A percentile compares a stretch with the other conserved stretches of the same genome.
Evolutionary conservation across 331 rosid genomes (phyloP).

Genomic region (Malus hybrid): DNA sequence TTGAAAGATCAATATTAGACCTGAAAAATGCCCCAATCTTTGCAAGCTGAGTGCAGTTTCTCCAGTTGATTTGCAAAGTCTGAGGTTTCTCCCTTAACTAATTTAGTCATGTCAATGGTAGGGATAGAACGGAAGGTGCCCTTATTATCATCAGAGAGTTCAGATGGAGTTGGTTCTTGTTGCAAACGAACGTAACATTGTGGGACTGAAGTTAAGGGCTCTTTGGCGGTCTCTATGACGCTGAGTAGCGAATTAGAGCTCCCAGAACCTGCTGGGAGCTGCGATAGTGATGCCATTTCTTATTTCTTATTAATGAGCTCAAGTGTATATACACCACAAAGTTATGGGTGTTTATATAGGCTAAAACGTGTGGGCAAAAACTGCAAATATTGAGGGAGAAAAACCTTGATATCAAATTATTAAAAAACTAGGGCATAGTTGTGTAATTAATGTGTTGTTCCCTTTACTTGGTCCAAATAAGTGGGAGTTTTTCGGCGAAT

Average conservation of each 20-base stretch:
- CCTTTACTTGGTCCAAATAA: too few species aligned
- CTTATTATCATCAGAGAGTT: constrained; percentile 2
- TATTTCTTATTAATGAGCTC: neutral
- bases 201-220: constrained; percentile 29
- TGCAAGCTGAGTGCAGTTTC: constrained; percentile 48
- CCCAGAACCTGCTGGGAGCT: neutral
- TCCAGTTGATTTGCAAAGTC: constrained; percentile 22
- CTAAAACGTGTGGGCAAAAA: neutral
- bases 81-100: constrained; percentile 2
- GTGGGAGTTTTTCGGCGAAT: too few species aligned
- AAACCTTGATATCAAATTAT: too few species aligned
- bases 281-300: constrained; percentile 25
- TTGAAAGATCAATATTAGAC: constrained; percentile 17
- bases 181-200: constrained; percentile 25
- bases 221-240: constrained; percentile 25
- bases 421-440: too few species aligned
- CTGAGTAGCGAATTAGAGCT: constrained; percentile 28
- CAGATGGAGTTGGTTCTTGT: constrained; percentile 7
- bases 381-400: too few species aligned
- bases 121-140: constrained; percentile 30
- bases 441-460: too few species aligned
- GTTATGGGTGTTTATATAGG: neutral
- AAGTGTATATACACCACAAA: neutral
- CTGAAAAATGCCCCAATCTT: constrained; percentile 82
- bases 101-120: constrained; percentile 33